These are phyloP conservation scores for Omphalotus olearius DNA, from an alignment of 1,284 basidiomycete genomes.

Conservation along the genomic window DNA sequence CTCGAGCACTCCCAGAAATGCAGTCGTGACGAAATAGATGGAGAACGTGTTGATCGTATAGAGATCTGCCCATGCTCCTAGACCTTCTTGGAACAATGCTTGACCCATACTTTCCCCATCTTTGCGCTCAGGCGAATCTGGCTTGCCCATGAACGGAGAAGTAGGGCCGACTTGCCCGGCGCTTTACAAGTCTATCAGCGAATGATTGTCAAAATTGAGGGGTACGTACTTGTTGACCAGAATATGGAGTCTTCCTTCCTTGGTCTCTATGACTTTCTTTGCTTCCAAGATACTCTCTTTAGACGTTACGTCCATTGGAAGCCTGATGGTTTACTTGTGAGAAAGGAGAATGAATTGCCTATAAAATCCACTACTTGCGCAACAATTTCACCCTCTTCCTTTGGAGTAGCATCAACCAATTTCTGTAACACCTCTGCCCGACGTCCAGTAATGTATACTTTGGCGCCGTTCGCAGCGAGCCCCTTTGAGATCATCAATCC, in stretches of 20 bases:
- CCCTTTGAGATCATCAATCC: slow-evolving; percentile 26
- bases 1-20: slow-evolving; percentile 70
- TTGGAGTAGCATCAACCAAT: slow-evolving; percentile 43
- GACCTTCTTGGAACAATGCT: slow-evolving; percentile 64
- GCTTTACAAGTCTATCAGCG: slow-evolving; percentile 30
- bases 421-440: slow-evolving; percentile 60
- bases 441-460: slow-evolving; percentile 77
- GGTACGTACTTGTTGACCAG: slow-evolving; percentile 72
- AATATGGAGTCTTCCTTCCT: slow-evolving; percentile 71
- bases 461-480: slow-evolving; percentile 76
- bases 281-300: slow-evolving; percentile 61
- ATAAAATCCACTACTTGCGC: slow-evolving; percentile 41
- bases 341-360: background rate
- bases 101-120: slow-evolving; percentile 58
- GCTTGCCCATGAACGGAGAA: slow-evolving; percentile 54
- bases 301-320: slow-evolving; percentile 67
- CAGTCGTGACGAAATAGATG: slow-evolving; percentile 69
- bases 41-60: slow-evolving; percentile 68
- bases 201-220: background rate
- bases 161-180: slow-evolving; percentile 68
- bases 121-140: slow-evolving; percentile 51
- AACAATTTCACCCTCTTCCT: slow-evolving; percentile 43
- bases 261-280: slow-evolving; percentile 47
- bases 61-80: slow-evolving; percentile 56
- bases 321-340: slow-evolving; percentile 29